Percentiles rank a stretch among this genome's conserved stretches.
phyloP scores from a whole-genome alignment of 371 early-diverging fungal genomes.

The Mortierella sp. region DNA sequence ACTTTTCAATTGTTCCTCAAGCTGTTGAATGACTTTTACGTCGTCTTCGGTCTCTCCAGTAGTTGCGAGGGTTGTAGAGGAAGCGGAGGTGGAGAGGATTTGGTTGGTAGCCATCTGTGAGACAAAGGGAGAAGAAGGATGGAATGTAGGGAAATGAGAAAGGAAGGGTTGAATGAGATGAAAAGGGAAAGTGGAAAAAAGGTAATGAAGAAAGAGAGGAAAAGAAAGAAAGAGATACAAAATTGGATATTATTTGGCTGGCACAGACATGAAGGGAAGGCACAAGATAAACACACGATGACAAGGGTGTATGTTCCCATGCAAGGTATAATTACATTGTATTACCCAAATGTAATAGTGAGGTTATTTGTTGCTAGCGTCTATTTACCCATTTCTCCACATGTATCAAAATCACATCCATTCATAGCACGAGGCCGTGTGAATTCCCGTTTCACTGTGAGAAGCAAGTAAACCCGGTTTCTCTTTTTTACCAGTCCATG shows the following conservation, averaged over 20 bases:
- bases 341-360: too few relatives aligned
- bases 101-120: neutral
- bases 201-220: neutral
- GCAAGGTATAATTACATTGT: too few relatives aligned
- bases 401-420: too few relatives aligned
- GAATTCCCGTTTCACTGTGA: too few relatives aligned
- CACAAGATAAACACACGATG: neutral
- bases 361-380: too few relatives aligned
- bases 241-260: too few relatives aligned
- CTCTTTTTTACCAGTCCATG: too few relatives aligned
- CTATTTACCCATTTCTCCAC: too few relatives aligned
- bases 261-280: neutral
- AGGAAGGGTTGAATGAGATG: neutral
- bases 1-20: constrained; percentile 41
- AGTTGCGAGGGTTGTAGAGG: neutral
- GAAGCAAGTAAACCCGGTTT: too few relatives aligned
- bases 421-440: neutral
- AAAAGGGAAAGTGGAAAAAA: neutral
- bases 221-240: neutral
- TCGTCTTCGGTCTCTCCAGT: constrained; percentile 22
- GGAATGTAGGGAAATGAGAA: neutral
- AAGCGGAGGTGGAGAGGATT: constrained; percentile 4
- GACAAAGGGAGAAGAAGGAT: neutral
- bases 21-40: constrained; percentile 26
- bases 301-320: too few relatives aligned